phyloP scores from a whole-genome alignment of 2,329 filamentous ascomycete species.

The Penicillium sp. region DNA sequence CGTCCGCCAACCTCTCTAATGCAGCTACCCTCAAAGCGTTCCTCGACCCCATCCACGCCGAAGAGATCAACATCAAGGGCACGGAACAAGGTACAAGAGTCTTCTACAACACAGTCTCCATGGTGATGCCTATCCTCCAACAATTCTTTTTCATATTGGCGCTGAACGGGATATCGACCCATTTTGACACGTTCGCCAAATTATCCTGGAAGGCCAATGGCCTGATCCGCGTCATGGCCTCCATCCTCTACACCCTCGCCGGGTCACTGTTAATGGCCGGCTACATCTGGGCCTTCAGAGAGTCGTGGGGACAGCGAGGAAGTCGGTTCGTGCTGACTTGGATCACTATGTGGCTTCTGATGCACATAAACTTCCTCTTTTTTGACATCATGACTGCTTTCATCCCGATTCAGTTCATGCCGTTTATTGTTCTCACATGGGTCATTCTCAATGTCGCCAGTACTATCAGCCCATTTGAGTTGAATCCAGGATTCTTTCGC shows the following conservation, averaged over 20 bases:
- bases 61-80: slow-evolving; percentile 36
- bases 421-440: slow-evolving; percentile 45
- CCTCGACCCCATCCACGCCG: not conserved
- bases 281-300: slow-evolving; percentile 5
- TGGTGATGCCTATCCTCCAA: slow-evolving; percentile 44
- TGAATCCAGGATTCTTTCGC: slow-evolving; percentile 41
- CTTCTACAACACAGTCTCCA: slow-evolving; percentile 44
- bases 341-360: slow-evolving; percentile 43
- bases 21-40: not conserved
- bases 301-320: slow-evolving; percentile 15
- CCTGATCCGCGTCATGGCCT: not conserved
- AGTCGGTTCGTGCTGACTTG: slow-evolving; percentile 42
- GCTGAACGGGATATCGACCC: slow-evolving; percentile 40
- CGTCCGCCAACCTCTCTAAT: not conserved
- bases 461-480: slow-evolving; percentile 41
- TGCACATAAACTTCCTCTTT: slow-evolving; percentile 42
- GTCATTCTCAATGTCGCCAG: slow-evolving; percentile 42
- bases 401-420: slow-evolving; percentile 39
- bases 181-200: slow-evolving; percentile 20
- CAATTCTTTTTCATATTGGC: slow-evolving; percentile 50
- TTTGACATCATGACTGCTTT: slow-evolving; percentile 43
- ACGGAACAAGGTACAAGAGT: slow-evolving; percentile 39
- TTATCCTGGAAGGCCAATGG: slow-evolving; percentile 1
- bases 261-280: slow-evolving; percentile 1
- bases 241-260: slow-evolving; percentile 1